Evolutionary conservation across 1,139 yeast genomes (phyloP), one percentile per base, ranked within the genome.

Genomic region (Pneumocystis canis): DNA sequence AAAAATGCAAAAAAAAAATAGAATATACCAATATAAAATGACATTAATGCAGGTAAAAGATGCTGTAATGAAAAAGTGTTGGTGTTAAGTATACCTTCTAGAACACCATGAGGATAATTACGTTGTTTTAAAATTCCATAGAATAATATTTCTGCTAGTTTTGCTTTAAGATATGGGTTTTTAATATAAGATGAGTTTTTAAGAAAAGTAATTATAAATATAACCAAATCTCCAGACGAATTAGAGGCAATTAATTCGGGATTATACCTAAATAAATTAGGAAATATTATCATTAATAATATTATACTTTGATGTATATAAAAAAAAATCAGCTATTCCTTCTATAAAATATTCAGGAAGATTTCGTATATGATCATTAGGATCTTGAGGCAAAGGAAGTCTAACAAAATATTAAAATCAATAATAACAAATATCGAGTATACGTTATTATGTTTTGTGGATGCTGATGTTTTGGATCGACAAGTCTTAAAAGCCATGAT

Each of bases 101-200:
- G 82, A 66, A 85, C 85, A 0, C 97, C 98, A 2, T 88, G 70
- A 62, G 62, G 58, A 60, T 62, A 61, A 7, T 65, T 66, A 47
- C 67, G 68, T 59, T 67, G 84, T 14, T 75, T 72, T 41, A 84
- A 76, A 0, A 90, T 78, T 0, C 97, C 97, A 67, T 80, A 78
- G 69, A 85, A 89, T 64, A 94, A 76, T 40, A 89, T 79, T 72
- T 92, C 96, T 32, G 89, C 86, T 63, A 92, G 76, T 70, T 85
- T 83, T 16, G 95, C 84, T 70, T 92, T 92, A 76, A 92, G 79
- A 75, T 92, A 97, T 0, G 98, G 98, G 71, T 92, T 94, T 65
- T 95, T 89, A 63, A 92, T 78, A 62, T 87, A 76, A 70, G 85
- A 90, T 0, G 97, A 92, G 72, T 95, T 87, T 72, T 96, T 82